Base-by-base conservation (phyloP, 1,284 basidiomycete genomes). In the Gymnopus androsaceus region DNA sequence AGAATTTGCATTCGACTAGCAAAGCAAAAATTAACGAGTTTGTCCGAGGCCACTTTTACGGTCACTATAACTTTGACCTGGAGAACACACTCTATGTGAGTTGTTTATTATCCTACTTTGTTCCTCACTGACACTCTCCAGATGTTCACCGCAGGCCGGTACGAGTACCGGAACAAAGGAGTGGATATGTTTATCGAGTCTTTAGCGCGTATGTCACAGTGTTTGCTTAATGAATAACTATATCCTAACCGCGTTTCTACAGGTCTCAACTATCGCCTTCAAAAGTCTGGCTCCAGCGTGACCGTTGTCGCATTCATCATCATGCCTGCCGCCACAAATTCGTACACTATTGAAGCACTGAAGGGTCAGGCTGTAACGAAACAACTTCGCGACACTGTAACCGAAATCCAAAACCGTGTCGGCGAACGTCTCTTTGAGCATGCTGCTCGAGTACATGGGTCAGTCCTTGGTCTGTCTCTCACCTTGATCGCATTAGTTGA, bases 111-210 rank as follows among this genome's bases (percentile, higher is more conserved):
- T 25, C 11, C 2, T 34, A 38, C 23, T 59, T 23, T 40, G 31
- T 51, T 25, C 37, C 37, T 44, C 51, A 28, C 62, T 68, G 5
- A 67, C 56, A 1, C 3, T 40, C 33, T 11, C 41, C 3, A 84
- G 87, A 87, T 98, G 83, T 99, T 99, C 78, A 98, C 94, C 14
- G 96, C 96, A n/a, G 96, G 96, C 46, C 86, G 96, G 48, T 99
- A 99, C 74, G 96, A 99, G 74, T 98, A 97, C 74, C 84, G 96
- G 45, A 99, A 99, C 81, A 99, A 99, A 80, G 96, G 96, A 64
- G 94, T 98, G 41, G 96, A 99, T 72, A 97, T 99, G 95, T 99
- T 98, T 72, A 95, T 99, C 67, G 96, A 99, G 75, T 85, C 91
- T 27, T 84, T 99, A 55, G 95, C 96, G 28, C 90, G 94, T 84